A percentile compares a stretch with the other conserved stretches of the same genome.
phyloP scores from a whole-genome alignment of 768 basidiomycete species.

The Boletus patriciae region DNA sequence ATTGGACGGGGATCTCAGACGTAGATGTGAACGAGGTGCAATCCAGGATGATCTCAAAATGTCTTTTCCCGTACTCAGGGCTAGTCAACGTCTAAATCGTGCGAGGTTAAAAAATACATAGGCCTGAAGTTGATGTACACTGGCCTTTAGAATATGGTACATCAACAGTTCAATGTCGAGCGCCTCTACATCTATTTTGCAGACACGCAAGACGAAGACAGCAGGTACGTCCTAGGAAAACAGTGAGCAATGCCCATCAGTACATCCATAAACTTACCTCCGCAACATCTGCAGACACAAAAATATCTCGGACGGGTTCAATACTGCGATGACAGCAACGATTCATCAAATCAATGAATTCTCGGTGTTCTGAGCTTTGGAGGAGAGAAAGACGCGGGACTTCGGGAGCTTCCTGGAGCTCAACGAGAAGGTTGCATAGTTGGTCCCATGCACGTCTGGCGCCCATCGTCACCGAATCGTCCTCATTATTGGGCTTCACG shows the following conservation, averaged over 20 bases:
- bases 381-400: constrained; percentile 58
- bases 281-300: constrained; percentile 53
- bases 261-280: constrained; percentile 36
- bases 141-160: constrained; percentile 74
- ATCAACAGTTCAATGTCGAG: constrained; percentile 77
- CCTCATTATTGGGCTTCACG: constrained; percentile 57
- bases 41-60: constrained; percentile 76
- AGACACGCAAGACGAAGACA: constrained; percentile 63
- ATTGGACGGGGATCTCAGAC: constrained; percentile 79
- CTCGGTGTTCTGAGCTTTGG: constrained; percentile 53
- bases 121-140: constrained; percentile 7
- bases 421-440: constrained; percentile 76
- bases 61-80: constrained; percentile 45
- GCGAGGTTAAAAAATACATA: not conserved
- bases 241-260: not conserved
- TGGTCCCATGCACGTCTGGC: constrained; percentile 86
- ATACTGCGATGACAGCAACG: constrained; percentile 61
- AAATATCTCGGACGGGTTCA: constrained; percentile 63
- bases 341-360: constrained; percentile 66
- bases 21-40: constrained; percentile 74
- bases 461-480: constrained; percentile 50
- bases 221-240: constrained; percentile 40
- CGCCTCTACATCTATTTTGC: constrained; percentile 74
- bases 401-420: constrained; percentile 69
- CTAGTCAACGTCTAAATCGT: constrained; percentile 51